Base-by-base conservation (phyloP, 331 rosid genomes). In the Dryas integrifolia region DNA sequence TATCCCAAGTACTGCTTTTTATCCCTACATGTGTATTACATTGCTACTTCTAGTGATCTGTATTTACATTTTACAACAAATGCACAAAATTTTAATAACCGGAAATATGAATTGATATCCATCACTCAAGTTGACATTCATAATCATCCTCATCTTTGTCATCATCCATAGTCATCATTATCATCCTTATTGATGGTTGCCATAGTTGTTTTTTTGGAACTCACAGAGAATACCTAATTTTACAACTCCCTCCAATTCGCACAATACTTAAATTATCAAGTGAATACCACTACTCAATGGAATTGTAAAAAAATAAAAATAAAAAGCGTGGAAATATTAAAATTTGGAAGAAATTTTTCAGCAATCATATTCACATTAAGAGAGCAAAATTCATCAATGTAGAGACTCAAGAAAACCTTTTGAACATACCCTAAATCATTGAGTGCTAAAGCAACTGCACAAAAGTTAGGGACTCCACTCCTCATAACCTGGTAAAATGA, bases 391-490 rank as follows among this genome's bases (percentile, higher is more conserved):
- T 41, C 14, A 57, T 65, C 58, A 82, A 56, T 67, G 57, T 45
- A 12, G 15, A 53, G 47, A 70, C 44, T 21, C 7, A 55, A 7
- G 3, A 57, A 78, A 70, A 80, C 51, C 62, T 71, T 80, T 58
- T 55, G 38, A 52, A 76, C 94, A 44, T 87, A 93, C 98, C 98
- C 96, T 81, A 93, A 82, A 51, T 90, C 96, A 82, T 51, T 81
- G 74, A 93, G 97, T 74, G 97, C 97, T 70, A 93, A 84, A 73
- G 97, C 96, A 79, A 92, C 97, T 30, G 97, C 96, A 89, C 96
- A 94, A 56, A 91, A 94, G 86, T 91, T 94, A 11, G 98, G 97
- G 52, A 94, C 69, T 79, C 98, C 98, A 79, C 98, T 94, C 86
- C 97, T 86, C 76, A 88, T 84, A 81, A 91, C 97, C 97, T 94